These are phyloP conservation scores for Hygrophorus russula DNA, from an alignment of 768 basidiomycete genomes.

Conservation along the genomic window DNA sequence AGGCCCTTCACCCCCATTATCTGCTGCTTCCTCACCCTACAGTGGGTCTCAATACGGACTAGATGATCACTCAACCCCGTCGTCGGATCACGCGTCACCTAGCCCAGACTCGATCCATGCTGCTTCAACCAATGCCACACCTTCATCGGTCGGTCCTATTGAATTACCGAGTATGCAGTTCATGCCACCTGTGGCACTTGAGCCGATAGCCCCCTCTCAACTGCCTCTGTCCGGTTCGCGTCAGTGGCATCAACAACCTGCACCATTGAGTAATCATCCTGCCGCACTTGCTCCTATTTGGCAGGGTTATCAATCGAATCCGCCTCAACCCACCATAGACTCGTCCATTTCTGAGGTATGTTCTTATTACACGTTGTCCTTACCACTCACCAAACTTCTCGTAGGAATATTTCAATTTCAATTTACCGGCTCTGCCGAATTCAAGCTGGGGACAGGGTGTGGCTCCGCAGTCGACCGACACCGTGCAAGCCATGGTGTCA, in stretches of 20 bases:
- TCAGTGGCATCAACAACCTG: slow-evolving; percentile 1
- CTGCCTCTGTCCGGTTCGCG: neutral
- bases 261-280: neutral
- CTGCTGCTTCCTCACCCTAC: slow-evolving; percentile 36
- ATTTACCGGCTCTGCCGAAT: slow-evolving; percentile 1
- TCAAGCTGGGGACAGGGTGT: neutral
- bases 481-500: slow-evolving; percentile 20
- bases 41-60: slow-evolving; percentile 6
- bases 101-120: slow-evolving; percentile 4
- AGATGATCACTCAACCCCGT: slow-evolving; percentile 8
- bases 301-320: neutral
- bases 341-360: neutral
- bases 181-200: neutral
- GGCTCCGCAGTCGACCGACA: slow-evolving; percentile 8
- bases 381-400: neutral
- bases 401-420: slow-evolving; percentile 1
- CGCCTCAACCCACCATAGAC: neutral
- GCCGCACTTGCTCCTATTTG: neutral
- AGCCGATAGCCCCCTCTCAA: neutral
- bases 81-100: slow-evolving; percentile 7
- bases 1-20: slow-evolving; percentile 44
- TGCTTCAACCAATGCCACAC: neutral
- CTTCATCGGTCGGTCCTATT: neutral
- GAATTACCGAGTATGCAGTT: neutral
- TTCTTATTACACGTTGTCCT: neutral